Conservation (phyloP, 805 yeast genomes). For the Ogataea methanolica region DNA sequence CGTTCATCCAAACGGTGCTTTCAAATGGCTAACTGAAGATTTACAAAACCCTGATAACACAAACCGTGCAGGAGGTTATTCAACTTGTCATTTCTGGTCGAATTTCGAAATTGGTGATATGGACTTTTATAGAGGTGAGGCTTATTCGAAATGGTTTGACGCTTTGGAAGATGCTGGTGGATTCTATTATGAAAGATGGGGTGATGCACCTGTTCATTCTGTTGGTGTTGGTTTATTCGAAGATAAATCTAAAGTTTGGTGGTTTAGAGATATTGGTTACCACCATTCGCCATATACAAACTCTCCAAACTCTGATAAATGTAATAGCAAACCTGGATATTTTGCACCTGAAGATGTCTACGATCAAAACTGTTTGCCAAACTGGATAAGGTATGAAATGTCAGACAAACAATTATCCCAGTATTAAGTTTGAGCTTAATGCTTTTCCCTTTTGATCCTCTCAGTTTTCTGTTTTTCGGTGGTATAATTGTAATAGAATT, state of each 20-base stretch:
- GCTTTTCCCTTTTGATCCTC: not conserved
- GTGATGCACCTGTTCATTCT: constrained; percentile 53
- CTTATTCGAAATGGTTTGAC: constrained; percentile 63
- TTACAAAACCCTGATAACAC: constrained; percentile 50
- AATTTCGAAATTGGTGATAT: constrained; percentile 78
- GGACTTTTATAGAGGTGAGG: constrained; percentile 67
- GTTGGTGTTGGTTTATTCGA: constrained; percentile 46
- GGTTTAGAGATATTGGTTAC: constrained; percentile 53
- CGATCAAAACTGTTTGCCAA: constrained; percentile 66
- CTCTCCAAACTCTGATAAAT: constrained; percentile 36
- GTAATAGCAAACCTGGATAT: constrained; percentile 17
- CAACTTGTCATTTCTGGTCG: constrained; percentile 86
- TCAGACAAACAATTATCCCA: constrained; percentile 12
- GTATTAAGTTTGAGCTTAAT: constrained; percentile 8
- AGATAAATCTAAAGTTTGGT: constrained; percentile 40
- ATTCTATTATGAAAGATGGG: constrained; percentile 72
- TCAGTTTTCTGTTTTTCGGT: not conserved
- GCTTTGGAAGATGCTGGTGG: constrained; percentile 71
- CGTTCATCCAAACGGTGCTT: constrained; percentile 55
- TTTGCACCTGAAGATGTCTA: constrained; percentile 32
- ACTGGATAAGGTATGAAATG: constrained; percentile 50
- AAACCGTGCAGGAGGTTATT: constrained; percentile 49
- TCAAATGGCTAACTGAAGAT: constrained; percentile 71
- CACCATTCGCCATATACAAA: constrained; percentile 44
- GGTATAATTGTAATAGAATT: not conserved